Percentiles rank a stretch among this genome's conserved stretches.
phyloP scores from a whole-genome alignment of 345 rosid genomes.

The Moricandia arvensis region DNA sequence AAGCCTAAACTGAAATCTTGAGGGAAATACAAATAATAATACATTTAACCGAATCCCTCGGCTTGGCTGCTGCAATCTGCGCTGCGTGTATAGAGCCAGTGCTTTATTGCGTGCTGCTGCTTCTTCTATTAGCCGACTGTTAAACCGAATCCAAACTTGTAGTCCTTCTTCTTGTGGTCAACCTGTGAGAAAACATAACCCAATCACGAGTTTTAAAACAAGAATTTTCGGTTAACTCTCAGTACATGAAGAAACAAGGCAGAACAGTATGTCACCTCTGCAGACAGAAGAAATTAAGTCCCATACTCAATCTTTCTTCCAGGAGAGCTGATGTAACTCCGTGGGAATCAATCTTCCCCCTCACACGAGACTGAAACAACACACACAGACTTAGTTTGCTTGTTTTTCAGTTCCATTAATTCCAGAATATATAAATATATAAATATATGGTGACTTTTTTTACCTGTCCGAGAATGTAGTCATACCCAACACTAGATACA shows the following conservation, averaged over 20 bases:
- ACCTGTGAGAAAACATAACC: slow-evolving; percentile 55
- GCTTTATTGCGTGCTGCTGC: slow-evolving; percentile 24
- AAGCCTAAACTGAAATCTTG: slow-evolving; percentile 34
- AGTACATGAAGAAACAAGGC: neutral
- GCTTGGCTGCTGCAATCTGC: slow-evolving; percentile 23
- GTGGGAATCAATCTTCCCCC: slow-evolving; percentile 96
- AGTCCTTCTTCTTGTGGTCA: slow-evolving; percentile 89
- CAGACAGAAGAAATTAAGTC: slow-evolving; percentile 76
- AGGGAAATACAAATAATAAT: slow-evolving; percentile 5
- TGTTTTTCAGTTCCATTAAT: neutral
- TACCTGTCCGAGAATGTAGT: slow-evolving; percentile 97
- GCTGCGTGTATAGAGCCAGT: slow-evolving; percentile 18
- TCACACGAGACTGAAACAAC: slow-evolving; percentile 70
- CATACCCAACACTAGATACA: slow-evolving; percentile 89
- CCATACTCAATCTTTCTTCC: slow-evolving; percentile 91
- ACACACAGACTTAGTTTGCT: neutral
- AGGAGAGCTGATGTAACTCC: slow-evolving; percentile 76
- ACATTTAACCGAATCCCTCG: slow-evolving; percentile 14
- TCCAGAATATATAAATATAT: neutral
- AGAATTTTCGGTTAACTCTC: neutral
- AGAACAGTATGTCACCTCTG: slow-evolving; percentile 59
- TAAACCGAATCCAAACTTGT: slow-evolving; percentile 92
- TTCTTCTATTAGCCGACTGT: slow-evolving; percentile 59
- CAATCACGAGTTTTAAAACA: neutral
- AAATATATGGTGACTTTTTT: no score